Percentiles rank a stretch among this genome's conserved stretches.
Evolutionary conservation across 495 filamentous ascomycete species (phyloP).

Genomic region (Xylaria cubensis): DNA sequence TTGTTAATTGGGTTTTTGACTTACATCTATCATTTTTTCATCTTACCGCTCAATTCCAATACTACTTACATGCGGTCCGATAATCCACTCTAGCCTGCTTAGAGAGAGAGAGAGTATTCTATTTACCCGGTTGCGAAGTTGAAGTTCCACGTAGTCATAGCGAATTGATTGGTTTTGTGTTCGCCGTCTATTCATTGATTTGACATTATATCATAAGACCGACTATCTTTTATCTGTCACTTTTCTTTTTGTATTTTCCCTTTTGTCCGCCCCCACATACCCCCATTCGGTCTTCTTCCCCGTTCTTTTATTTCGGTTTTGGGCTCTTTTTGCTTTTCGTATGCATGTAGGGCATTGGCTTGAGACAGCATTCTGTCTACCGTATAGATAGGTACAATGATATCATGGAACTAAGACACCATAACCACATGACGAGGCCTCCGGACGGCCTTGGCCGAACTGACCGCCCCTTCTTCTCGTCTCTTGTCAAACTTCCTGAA

Average conservation of each 20-base stretch:
- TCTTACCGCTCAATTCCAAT: constrained; percentile 16
- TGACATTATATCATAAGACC: neutral
- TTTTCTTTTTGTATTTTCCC: constrained; percentile 6
- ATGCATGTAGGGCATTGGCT: constrained; percentile 6
- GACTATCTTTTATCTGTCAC: neutral
- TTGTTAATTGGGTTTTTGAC: no score
- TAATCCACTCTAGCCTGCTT: constrained; percentile 6
- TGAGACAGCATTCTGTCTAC: constrained; percentile 1
- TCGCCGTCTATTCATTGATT: neutral
- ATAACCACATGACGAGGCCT: constrained; percentile 17
- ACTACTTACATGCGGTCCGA: neutral
- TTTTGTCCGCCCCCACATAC: constrained; percentile 1
- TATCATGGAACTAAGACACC: constrained; percentile 11
- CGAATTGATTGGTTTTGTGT: neutral
- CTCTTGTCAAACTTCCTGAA: neutral
- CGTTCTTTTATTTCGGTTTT: neutral
- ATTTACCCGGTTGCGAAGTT: neutral
- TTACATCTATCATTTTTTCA: neutral
- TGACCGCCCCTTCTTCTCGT: constrained; percentile 14
- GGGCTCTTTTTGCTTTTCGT: neutral
- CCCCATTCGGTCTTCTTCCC: constrained; percentile 10
- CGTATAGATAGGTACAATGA: constrained; percentile 2
- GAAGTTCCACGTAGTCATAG: neutral
- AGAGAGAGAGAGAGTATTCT: no score
- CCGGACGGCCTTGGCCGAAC: constrained; percentile 9